phyloP scores from a whole-genome alignment of 495 filamentous ascomycete genomes.

The Poronia punctata region DNA sequence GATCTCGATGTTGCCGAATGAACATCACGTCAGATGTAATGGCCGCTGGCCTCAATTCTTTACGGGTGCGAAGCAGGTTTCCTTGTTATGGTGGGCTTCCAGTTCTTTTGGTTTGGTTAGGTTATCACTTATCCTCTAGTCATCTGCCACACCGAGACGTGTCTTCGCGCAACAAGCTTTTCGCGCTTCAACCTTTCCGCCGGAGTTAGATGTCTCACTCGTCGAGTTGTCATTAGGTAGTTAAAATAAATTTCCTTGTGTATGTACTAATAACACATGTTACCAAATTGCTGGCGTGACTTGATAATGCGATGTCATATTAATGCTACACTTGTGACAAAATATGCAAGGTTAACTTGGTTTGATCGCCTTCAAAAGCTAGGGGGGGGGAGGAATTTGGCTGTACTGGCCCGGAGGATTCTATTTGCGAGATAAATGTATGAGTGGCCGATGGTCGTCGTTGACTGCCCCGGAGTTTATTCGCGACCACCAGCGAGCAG shows the following conservation, averaged over 20 bases:
- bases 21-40: constrained; percentile 1
- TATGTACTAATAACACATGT: constrained; percentile 4
- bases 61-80: constrained; percentile 1
- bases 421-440: no score
- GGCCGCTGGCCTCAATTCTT: background rate
- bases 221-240: constrained; percentile 13
- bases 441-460: no score
- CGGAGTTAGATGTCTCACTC: no score
- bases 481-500: no score
- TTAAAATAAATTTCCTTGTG: constrained; percentile 8
- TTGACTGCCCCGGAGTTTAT: no score
- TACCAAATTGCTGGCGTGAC: no score
- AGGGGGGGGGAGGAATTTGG: no score
- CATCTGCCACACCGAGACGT: constrained; percentile 19
- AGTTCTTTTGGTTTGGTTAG: constrained; percentile 24
- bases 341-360: no score
- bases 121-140: constrained; percentile 27
- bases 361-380: no score
- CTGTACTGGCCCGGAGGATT: no score
- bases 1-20: constrained; percentile 97
- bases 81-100: constrained; percentile 14
- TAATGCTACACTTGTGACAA: no score
- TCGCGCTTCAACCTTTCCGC: constrained; percentile 6
- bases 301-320: no score
- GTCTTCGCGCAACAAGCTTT: constrained; percentile 4